These are phyloP conservation scores for Coprinellus aureogranulatus DNA, from an alignment of 768 basidiomycete species.

Conservation along the genomic window DNA sequence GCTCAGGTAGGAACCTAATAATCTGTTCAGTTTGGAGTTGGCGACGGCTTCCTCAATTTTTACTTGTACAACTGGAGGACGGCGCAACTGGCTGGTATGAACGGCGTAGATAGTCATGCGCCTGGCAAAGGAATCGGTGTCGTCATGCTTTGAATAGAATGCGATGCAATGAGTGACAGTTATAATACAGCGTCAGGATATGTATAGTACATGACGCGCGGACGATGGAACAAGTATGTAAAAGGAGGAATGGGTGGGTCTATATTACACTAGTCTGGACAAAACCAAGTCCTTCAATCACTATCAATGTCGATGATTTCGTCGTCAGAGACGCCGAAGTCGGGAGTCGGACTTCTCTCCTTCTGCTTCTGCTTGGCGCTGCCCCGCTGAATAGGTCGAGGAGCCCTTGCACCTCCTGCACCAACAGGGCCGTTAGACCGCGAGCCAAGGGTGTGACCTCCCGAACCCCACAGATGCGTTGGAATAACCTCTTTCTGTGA, in stretches of 20 bases:
- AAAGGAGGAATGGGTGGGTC: too few species aligned
- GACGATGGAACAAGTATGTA: too few species aligned
- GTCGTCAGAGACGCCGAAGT: slow-evolving; percentile 83
- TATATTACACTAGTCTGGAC: slow-evolving; percentile 4
- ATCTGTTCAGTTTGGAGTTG: slow-evolving; percentile 74
- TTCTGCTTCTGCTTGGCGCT: slow-evolving; percentile 36
- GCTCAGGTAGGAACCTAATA: slow-evolving; percentile 3
- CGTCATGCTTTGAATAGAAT: slow-evolving; percentile 74
- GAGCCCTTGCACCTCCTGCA: slow-evolving; percentile 53
- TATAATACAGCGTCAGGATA: slow-evolving; percentile 7
- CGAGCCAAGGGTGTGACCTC: slow-evolving; percentile 52
- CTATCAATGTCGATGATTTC: slow-evolving; percentile 85
- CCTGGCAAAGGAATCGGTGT: slow-evolving; percentile 85
- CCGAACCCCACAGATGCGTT: slow-evolving; percentile 39
- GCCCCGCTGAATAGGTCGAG: slow-evolving; percentile 39
- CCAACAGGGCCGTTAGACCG: slow-evolving; percentile 44
- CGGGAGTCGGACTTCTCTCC: slow-evolving; percentile 67
- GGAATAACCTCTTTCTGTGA: slow-evolving; percentile 52
- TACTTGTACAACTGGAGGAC: slow-evolving; percentile 97
- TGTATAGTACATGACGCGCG: too few species aligned
- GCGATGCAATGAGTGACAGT: background rate
- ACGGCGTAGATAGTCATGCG: slow-evolving; percentile 44
- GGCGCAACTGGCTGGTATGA: slow-evolving; percentile 70
- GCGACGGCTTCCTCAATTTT: slow-evolving; percentile 88
- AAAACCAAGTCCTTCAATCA: slow-evolving; percentile 12